phyloP scores from a whole-genome alignment of 768 basidiomycete species.

The Epithele typhae region DNA sequence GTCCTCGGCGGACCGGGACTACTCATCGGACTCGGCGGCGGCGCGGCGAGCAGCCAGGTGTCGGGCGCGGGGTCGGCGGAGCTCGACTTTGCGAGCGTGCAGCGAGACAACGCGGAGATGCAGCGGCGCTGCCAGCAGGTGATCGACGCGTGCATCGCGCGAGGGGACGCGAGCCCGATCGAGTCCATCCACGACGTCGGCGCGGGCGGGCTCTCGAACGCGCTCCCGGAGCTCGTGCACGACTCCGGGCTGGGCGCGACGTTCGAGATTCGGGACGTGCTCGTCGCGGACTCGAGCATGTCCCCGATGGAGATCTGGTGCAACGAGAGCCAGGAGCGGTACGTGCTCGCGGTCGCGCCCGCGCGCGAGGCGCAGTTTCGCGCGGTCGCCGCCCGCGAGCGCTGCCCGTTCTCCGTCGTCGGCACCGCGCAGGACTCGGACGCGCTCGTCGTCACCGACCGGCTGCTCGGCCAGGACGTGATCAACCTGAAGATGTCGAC shows the following conservation, averaged over 20 bases:
- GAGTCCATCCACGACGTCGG: slow-evolving; percentile 98
- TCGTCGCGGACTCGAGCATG: slow-evolving; percentile 90
- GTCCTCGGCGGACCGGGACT: slow-evolving; percentile 95
- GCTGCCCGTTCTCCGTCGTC: slow-evolving; percentile 92
- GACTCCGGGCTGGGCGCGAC: slow-evolving; percentile 88
- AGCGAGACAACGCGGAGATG: slow-evolving; percentile 98
- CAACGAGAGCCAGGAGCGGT: slow-evolving; percentile 97
- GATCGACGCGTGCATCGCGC: slow-evolving; percentile 82
- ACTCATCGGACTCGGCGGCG: slow-evolving; percentile 94
- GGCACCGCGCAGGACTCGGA: slow-evolving; percentile 81
- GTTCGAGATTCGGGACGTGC: slow-evolving; percentile 92
- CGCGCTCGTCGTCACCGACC: slow-evolving; percentile 85
- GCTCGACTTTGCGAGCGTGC: slow-evolving; percentile 96
- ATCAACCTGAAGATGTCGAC: slow-evolving; percentile 92
- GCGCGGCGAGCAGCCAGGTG: slow-evolving; percentile 92
- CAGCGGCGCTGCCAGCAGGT: slow-evolving; percentile 96
- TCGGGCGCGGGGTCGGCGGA: slow-evolving; percentile 89
- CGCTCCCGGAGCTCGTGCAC: slow-evolving; percentile 94
- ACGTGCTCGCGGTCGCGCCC: slow-evolving; percentile 85
- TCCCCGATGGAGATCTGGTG: slow-evolving; percentile 99
- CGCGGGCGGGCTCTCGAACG: slow-evolving; percentile 95
- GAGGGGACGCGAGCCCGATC: slow-evolving; percentile 66
- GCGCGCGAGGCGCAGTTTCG: slow-evolving; percentile 62
- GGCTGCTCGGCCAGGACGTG: slow-evolving; percentile 71
- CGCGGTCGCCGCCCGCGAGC: slow-evolving; percentile 76